phyloP scores from a whole-genome alignment of 495 filamentous ascomycete genomes.

The Aspergillus sparsus region DNA sequence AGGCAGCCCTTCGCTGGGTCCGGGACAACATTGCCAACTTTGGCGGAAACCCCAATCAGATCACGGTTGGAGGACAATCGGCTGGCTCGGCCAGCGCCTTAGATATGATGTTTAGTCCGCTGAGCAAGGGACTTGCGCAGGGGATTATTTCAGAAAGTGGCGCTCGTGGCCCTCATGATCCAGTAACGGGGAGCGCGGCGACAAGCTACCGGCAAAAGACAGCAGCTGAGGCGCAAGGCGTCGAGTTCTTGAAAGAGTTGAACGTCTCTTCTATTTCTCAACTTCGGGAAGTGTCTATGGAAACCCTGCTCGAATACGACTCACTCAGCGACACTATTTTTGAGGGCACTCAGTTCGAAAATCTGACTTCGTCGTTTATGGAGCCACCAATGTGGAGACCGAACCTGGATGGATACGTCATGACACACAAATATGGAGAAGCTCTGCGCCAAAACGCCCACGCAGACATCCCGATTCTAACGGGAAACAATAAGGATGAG shows the following conservation, averaged over 20 bases:
- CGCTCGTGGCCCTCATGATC: conserved; percentile 21
- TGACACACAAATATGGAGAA: conserved; percentile 19
- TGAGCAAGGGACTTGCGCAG: conserved; percentile 10
- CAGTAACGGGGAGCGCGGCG: conserved; percentile 17
- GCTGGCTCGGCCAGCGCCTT: conserved; percentile 50
- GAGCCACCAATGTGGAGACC: conserved; percentile 22
- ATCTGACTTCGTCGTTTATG: conserved; percentile 13
- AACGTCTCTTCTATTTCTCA: conserved; percentile 14
- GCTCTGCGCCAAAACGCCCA: conserved; percentile 11
- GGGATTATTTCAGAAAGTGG: conserved; percentile 26
- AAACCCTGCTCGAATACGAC: conserved; percentile 10
- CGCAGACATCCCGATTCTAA: conserved; percentile 24
- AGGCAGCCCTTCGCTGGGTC: conserved; percentile 44
- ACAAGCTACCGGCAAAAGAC: conserved; percentile 19
- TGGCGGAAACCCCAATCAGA: conserved; percentile 43
- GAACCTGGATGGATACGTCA: conserved; percentile 24
- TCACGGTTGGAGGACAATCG: conserved; percentile 47
- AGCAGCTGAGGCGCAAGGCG: conserved; percentile 20
- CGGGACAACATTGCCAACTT: conserved; percentile 48
- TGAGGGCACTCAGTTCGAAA: conserved; percentile 19
- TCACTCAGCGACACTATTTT: not conserved
- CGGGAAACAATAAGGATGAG: conserved; percentile 27
- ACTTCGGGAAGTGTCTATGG: conserved; percentile 13
- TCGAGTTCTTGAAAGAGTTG: conserved; percentile 15
- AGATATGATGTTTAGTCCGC: conserved; percentile 21